Conservation (phyloP, 2,329 filamentous ascomycete genomes). For the Ascochyta koolunga region DNA sequence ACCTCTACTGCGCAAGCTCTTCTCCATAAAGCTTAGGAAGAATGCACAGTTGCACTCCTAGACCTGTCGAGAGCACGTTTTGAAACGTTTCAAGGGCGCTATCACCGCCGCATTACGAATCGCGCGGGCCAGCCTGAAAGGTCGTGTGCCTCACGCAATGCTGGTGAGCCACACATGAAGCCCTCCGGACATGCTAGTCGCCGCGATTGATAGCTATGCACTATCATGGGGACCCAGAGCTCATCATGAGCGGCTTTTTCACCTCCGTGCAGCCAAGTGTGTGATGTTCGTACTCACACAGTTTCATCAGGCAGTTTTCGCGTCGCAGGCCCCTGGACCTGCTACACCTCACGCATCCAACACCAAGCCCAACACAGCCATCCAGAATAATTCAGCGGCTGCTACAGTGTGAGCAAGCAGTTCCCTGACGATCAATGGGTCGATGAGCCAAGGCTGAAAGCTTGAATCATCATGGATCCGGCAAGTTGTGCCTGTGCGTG, state of each 20-base stretch:
- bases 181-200: conserved; percentile 33
- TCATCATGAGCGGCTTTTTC: conserved; percentile 34
- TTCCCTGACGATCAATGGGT: conserved; percentile 39
- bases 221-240: conserved; percentile 21
- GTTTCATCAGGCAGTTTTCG: conserved; percentile 44
- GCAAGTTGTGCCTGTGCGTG: conserved; percentile 37
- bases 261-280: conserved; percentile 37
- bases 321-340: conserved; percentile 48
- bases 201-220: conserved; percentile 40
- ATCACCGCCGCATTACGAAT: conserved; percentile 17
- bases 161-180: conserved; percentile 29
- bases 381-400: conserved; percentile 35
- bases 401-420: conserved; percentile 32
- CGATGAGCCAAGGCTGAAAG: conserved; percentile 38
- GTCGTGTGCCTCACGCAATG: conserved; percentile 25
- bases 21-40: neutral
- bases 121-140: conserved; percentile 21
- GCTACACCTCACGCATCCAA: conserved; percentile 45
- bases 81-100: conserved; percentile 24
- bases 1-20: neutral
- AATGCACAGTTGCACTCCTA: neutral
- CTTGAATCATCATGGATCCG: conserved; percentile 40
- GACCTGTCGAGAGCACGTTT: conserved; percentile 11
- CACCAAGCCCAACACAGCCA: conserved; percentile 31
- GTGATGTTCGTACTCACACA: conserved; percentile 37